phyloP scores from a whole-genome alignment of 1,139 yeast species.

The Yamadazyma kanchanaburiensis region DNA sequence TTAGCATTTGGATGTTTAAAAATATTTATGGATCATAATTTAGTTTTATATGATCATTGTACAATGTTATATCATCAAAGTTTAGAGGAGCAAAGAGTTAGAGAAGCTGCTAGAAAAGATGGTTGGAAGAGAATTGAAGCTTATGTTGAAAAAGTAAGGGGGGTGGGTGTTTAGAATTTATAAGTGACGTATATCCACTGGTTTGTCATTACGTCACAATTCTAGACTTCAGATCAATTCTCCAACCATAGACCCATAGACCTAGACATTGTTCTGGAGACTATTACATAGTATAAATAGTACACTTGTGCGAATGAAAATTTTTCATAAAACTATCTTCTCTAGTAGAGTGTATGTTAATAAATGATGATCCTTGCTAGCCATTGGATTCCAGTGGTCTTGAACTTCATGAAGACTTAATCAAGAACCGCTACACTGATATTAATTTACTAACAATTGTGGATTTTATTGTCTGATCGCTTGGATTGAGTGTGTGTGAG shows the following conservation, averaged over 20 bases:
- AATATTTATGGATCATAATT: slow-evolving; percentile 91
- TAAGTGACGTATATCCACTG: too few relatives aligned
- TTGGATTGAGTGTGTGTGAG: too few relatives aligned
- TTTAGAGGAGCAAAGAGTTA: slow-evolving; percentile 59
- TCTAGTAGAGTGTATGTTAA: neutral
- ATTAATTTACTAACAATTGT: slow-evolving; percentile 9
- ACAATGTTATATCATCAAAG: slow-evolving; percentile 79
- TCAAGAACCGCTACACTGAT: slow-evolving; percentile 30
- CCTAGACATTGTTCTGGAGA: too few relatives aligned
- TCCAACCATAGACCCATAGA: too few relatives aligned
- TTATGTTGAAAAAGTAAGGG: slow-evolving; percentile 40
- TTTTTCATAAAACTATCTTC: neutral
- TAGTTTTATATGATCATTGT: slow-evolving; percentile 88
- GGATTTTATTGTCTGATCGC: too few relatives aligned
- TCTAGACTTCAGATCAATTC: too few relatives aligned
- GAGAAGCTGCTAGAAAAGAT: slow-evolving; percentile 61
- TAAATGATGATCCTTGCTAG: slow-evolving; percentile 17
- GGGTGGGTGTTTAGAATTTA: too few relatives aligned
- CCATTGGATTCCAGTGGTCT: slow-evolving; percentile 13
- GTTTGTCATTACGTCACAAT: too few relatives aligned
- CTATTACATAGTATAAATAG: too few relatives aligned
- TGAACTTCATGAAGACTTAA: slow-evolving; percentile 16
- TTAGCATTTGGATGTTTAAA: slow-evolving; percentile 89
- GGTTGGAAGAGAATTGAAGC: slow-evolving; percentile 76
- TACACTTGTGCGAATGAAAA: too few relatives aligned